Evolutionary conservation across 1,284 basidiomycete species (phyloP), one percentile per base, ranked within the genome.

Genomic region (Apiotrichum gamsii): DNA sequence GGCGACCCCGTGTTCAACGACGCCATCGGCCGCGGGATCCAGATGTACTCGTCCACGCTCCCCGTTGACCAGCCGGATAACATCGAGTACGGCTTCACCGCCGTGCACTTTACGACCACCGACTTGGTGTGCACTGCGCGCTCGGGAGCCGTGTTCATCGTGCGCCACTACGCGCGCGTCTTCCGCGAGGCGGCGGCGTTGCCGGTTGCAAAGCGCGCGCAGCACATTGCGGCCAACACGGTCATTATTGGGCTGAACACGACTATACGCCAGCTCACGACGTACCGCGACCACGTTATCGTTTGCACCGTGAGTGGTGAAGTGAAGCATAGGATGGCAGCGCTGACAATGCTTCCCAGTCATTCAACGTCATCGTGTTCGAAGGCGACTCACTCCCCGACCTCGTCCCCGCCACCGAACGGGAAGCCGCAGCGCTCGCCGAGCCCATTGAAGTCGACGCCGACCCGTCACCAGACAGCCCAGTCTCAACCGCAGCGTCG

Each of bases 61-160:
- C 32, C n/a, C 21, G 34, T 31, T 10, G 47, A 54, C 25, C 18
- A 37, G 32, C 10, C 14, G 13, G 42, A 40, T 6, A 43, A 51
- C 4, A 34, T 49, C 14, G 42, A 40, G 23, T 54, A 54, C 29
- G 39, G 45, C 11, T 62, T 64, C 39, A 45, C 52, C 2, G 62
- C 61, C 55, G 59, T 59, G 25, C 68, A 70, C 34, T 67, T 53
- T 39, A 67, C 65, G 5, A 34, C 52, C 3, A 48, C 31, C 0
- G 61, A 70, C 37, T 37, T 70, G 8, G 47, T 67, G 20, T 64
- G 58, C 37, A 55, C 60, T 4, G 49, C 59, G 3, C 30, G 30
- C 9, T 23, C 47, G 0, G 63, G 61, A 3, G 42, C 51, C 2
- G 28, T 67, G 9, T 48, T 64, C 25, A 47, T 67, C 18, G 44